A percentile compares a stretch with the other conserved stretches of the same genome.
Conservation (phyloP, 345 rosid genomes). For the Stellera chamaejasme region DNA sequence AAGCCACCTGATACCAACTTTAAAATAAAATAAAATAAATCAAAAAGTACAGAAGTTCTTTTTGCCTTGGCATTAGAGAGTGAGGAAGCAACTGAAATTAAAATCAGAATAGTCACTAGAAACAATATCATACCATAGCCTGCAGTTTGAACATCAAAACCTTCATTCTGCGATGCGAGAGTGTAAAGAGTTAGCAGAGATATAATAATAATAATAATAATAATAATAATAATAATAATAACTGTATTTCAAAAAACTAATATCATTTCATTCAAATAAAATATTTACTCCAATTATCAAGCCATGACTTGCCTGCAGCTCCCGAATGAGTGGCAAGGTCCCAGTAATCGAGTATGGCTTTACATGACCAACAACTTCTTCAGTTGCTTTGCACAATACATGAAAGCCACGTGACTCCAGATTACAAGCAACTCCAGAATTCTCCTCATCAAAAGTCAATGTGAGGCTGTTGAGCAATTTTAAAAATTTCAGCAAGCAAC, state of each 20-base stretch:
- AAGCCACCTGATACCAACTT: too few species aligned
- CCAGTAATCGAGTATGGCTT: constrained; percentile 96
- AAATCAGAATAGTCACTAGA: not conserved
- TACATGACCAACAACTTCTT: constrained; percentile 82
- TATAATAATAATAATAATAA: not conserved
- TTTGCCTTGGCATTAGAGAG: too few species aligned
- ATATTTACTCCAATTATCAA: not conserved
- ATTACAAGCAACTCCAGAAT: constrained; percentile 84
- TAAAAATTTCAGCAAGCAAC: not conserved
- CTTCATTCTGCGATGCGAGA: constrained; percentile 59
- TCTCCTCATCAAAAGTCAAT: constrained; percentile 67
- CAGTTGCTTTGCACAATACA: constrained; percentile 79
- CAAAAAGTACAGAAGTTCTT: too few species aligned
- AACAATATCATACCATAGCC: constrained; percentile 61
- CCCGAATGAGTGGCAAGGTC: constrained; percentile 85
- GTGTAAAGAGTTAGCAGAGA: constrained; percentile 4
- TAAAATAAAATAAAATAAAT: too few species aligned
- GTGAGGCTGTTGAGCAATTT: constrained; percentile 44
- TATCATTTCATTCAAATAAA: not conserved
- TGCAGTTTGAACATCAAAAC: constrained; percentile 89
- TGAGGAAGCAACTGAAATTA: too few species aligned
- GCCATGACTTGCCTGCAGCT: constrained; percentile 51
- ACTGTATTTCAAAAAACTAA: not conserved
- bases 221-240: not conserved
- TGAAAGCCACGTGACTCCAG: constrained; percentile 88